Percentiles rank a stretch among this genome's conserved stretches.
These are phyloP conservation scores for Starmerella bacillaris DNA, from an alignment of 805 yeast genomes.

Conservation along the genomic window DNA sequence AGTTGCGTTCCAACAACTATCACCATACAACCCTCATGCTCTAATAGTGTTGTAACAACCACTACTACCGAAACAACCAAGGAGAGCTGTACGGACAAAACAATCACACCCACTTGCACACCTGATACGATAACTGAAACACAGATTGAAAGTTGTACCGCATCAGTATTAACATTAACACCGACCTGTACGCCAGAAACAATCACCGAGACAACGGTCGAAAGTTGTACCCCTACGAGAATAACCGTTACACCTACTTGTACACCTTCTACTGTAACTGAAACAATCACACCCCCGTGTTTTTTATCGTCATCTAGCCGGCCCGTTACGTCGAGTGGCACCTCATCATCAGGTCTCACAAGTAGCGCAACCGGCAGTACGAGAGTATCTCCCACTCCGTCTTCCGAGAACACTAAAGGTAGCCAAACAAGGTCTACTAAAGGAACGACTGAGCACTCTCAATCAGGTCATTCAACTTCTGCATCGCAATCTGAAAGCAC, in stretches of 20 bases:
- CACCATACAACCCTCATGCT: conserved; percentile 4
- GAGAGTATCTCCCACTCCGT: background rate
- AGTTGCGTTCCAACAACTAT: conserved; percentile 4
- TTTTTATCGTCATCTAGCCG: conserved; percentile 25
- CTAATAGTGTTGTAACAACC: conserved; percentile 1
- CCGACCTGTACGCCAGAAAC: conserved; percentile 7
- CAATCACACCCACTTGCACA: too few relatives aligned
- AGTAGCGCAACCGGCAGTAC: conserved; percentile 22
- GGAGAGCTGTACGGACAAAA: too few relatives aligned
- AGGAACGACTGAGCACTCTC: too few relatives aligned
- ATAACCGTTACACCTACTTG: conserved; percentile 6
- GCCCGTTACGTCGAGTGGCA: conserved; percentile 23
- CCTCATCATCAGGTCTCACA: conserved; percentile 22
- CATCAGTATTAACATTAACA: conserved; percentile 3
- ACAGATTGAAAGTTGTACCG: background rate
- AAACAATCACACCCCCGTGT: conserved; percentile 16
- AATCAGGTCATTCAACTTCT: too few relatives aligned
- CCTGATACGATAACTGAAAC: conserved; percentile 11
- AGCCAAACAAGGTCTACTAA: too few relatives aligned
- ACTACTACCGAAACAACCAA: too few relatives aligned
- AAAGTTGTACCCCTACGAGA: conserved; percentile 1
- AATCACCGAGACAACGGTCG: conserved; percentile 11
- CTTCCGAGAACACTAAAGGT: conserved; percentile 1
- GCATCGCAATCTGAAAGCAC: background rate
- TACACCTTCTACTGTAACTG: conserved; percentile 10